These are phyloP conservation scores for Helicostylum pulchrum DNA, from an alignment of 192 early-diverging fungal genomes.

Conservation along the genomic window DNA sequence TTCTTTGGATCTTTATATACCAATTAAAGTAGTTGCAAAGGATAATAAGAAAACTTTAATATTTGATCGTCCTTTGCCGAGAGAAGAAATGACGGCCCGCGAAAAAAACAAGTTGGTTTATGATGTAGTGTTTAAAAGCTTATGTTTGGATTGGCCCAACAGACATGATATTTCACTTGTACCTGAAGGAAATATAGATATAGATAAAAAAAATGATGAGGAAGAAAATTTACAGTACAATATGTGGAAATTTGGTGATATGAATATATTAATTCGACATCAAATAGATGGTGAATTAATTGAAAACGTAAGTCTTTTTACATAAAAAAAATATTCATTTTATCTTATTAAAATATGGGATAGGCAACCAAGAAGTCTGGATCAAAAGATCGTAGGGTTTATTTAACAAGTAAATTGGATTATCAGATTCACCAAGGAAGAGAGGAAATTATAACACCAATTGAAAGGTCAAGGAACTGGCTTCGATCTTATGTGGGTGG, in stretches of 20 bases:
- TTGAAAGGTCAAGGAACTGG: conserved; percentile 33
- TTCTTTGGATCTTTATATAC: too few species aligned
- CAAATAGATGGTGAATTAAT: conserved; percentile 19
- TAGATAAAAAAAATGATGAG: too few species aligned
- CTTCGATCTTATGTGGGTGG: conserved; percentile 31
- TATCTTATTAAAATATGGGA: neutral
- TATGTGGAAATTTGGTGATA: conserved; percentile 32
- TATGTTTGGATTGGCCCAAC: neutral
- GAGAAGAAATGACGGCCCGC: conserved; percentile 9
- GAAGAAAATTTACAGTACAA: neutral
- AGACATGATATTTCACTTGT: too few species aligned
- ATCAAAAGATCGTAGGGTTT: conserved; percentile 13
- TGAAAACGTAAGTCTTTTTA: too few species aligned
- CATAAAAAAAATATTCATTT: too few species aligned
- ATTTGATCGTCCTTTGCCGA: conserved; percentile 28
- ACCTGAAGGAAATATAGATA: too few species aligned
- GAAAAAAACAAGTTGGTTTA: conserved; percentile 25
- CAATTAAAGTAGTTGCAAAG: too few species aligned
- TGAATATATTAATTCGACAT: conserved; percentile 29
- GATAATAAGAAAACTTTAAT: conserved; percentile 12
- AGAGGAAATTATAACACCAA: conserved; percentile 26
- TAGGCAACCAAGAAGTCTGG: neutral
- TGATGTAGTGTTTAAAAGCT: conserved; percentile 22
- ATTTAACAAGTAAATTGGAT: conserved; percentile 36
- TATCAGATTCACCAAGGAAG: conserved; percentile 26